Evolutionary conservation across 805 yeast genomes (phyloP).

Genomic region (Candida fluviatilis): DNA sequence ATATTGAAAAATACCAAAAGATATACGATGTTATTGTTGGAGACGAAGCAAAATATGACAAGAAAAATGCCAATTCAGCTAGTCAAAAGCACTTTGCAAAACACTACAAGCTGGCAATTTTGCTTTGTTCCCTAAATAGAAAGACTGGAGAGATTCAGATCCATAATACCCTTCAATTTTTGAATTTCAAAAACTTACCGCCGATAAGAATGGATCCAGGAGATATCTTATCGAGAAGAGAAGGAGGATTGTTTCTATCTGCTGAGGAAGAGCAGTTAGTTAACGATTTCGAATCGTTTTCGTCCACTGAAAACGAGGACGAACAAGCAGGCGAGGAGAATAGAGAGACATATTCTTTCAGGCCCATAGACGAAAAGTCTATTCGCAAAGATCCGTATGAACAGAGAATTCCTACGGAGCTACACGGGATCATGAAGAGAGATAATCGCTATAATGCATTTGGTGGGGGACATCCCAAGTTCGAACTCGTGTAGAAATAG

Average conservation of each 20-base stretch:
- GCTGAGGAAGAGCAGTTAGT: neutral
- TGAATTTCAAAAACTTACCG: constrained; percentile 15
- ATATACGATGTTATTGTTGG: constrained; percentile 6
- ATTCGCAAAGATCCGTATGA: neutral
- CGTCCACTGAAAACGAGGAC: constrained; percentile 1
- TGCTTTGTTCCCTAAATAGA: constrained; percentile 34
- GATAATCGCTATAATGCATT: constrained; percentile 5
- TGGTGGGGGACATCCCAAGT: constrained; percentile 4
- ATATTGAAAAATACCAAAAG: constrained; percentile 6
- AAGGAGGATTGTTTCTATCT: neutral
- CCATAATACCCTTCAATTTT: constrained; percentile 27
- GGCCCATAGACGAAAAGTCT: constrained; percentile 1
- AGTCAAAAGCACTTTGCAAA: neutral
- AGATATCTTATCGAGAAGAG: constrained; percentile 1
- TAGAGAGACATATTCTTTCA: neutral
- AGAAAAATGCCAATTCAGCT: neutral
- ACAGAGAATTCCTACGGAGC: constrained; percentile 5
- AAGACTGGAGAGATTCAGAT: constrained; percentile 32
- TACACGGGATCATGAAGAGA: constrained; percentile 6
- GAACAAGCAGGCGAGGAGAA: neutral
- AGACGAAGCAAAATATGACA: constrained; percentile 7
- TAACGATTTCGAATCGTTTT: constrained; percentile 10
- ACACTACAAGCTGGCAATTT: constrained; percentile 11
- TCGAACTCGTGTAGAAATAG: constrained; percentile 1
- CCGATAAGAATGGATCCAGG: neutral